Evolutionary conservation across 306 rosid species (phyloP), one percentile per base, ranked within the genome.

Genomic region (Vigna angularis): DNA sequence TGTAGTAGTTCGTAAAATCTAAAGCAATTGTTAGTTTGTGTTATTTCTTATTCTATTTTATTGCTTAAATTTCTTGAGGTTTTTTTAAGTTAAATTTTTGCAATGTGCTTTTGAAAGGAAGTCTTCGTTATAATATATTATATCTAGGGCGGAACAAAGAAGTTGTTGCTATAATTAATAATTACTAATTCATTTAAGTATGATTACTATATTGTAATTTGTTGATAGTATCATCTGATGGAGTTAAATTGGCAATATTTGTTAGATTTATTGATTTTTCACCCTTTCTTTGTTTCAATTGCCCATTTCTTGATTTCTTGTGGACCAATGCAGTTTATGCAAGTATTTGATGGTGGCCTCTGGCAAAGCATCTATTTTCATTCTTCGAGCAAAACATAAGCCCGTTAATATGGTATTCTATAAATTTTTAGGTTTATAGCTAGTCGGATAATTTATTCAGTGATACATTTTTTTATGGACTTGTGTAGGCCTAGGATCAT

Each of bases 291-390:
- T 30, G 38, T 75, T 72, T 38, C 71, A 58, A 57, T 30, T 57
- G 38, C 53, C 66, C 36, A 75, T 82, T 53, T 78, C 48, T 45
- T 77, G 72, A 77, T 72, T 66, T 66, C 20, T 50, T 78, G 26
- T 68, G 74, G 47, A 71, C 12, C 22, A 38, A 61, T 52, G 74
- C 81, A 82, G 89, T 76, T 79, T 86, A 66, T 72, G 66, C 85
- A 86, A 86, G 75, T 79, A 86, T 72, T 72, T 86, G 34, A 86
- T 86, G 86, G 89, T 86, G 56, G 86, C 86, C 12, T 79, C 83
- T 0, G 86, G 89, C 30, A 82, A 78, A 55, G 82, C 86, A 72
- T 82, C 86, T 53, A 76, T 79, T 45, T 86, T 82, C 72, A 75
- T 86, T 76, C 86, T 57, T 20, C 80, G 83, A 59, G 51, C 52